phyloP scores from a whole-genome alignment of 805 yeast species.

The Kregervanrija delftensis region DNA sequence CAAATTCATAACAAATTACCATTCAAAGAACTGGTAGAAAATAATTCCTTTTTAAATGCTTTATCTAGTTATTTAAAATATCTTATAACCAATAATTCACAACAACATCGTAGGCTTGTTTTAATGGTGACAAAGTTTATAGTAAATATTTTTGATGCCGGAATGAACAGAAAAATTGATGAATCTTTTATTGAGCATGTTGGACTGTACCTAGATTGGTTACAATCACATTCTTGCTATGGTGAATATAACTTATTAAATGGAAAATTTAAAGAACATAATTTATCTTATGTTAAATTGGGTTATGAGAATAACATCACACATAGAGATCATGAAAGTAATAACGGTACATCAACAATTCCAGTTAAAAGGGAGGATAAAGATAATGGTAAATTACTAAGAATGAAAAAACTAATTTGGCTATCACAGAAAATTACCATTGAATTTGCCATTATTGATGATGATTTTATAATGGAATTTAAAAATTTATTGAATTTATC shows the following conservation, averaged over 20 bases:
- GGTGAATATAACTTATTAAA: background rate
- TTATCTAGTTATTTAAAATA: slow-evolving; percentile 11
- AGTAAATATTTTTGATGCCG: slow-evolving; percentile 11
- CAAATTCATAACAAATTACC: slow-evolving; percentile 19
- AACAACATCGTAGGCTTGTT: slow-evolving; percentile 9
- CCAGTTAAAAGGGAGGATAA: background rate
- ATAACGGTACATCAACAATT: slow-evolving; percentile 8
- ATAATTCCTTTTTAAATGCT: slow-evolving; percentile 10
- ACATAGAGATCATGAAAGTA: slow-evolving; percentile 1
- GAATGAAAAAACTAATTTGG: slow-evolving; percentile 27
- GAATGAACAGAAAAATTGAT: slow-evolving; percentile 8
- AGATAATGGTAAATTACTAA: slow-evolving; percentile 13
- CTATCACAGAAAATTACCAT: slow-evolving; percentile 24
- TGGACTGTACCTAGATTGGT: slow-evolving; percentile 10
- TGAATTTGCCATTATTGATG: slow-evolving; percentile 18
- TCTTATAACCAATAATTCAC: background rate
- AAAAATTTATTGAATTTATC: slow-evolving; percentile 24
- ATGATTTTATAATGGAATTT: slow-evolving; percentile 21
- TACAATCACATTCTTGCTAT: background rate
- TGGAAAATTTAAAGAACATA: slow-evolving; percentile 1
- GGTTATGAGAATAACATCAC: background rate
- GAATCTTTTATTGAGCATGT: slow-evolving; percentile 14
- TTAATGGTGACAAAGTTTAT: slow-evolving; percentile 20
- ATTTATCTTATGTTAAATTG: slow-evolving; percentile 1
- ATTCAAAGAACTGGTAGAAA: slow-evolving; percentile 14